These are phyloP conservation scores for Cryphonectria carpinicola DNA, from an alignment of 2,329 filamentous ascomycete species.

Conservation along the genomic window DNA sequence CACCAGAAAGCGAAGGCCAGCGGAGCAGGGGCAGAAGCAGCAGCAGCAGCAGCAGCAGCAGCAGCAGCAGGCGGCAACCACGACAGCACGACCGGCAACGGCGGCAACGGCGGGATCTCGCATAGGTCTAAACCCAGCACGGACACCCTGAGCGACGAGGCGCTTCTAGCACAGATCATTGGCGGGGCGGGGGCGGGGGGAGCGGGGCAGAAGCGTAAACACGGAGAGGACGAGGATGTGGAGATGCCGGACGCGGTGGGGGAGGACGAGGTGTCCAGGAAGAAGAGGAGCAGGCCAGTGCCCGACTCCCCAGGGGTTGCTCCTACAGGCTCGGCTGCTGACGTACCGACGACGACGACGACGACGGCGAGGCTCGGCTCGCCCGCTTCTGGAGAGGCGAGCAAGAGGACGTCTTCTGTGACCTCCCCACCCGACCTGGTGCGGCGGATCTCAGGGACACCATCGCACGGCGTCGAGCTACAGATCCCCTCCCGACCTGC, in stretches of 20 bases:
- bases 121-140: constrained; percentile 26
- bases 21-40: constrained; percentile 27
- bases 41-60: constrained; percentile 32
- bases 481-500: constrained; percentile 67
- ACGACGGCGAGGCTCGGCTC: constrained; percentile 1
- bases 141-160: constrained; percentile 37
- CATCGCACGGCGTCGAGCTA: constrained; percentile 60
- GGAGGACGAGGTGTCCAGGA: constrained; percentile 39
- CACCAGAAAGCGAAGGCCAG: constrained; percentile 29
- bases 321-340: not conserved
- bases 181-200: constrained; percentile 10
- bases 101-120: constrained; percentile 22
- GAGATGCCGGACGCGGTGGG: constrained; percentile 38
- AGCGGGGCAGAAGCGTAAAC: constrained; percentile 36
- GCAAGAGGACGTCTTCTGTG: constrained; percentile 28
- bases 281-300: constrained; percentile 52
- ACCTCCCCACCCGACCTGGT: constrained; percentile 48
- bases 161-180: constrained; percentile 25
- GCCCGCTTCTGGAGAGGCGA: constrained; percentile 5
- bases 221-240: constrained; percentile 37
- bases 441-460: constrained; percentile 56
- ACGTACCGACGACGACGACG: not conserved
- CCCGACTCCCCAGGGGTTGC: constrained; percentile 24
- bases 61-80: constrained; percentile 31
- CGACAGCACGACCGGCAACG: not conserved